These are phyloP conservation scores for Tetradesmus lagerheimii DNA, from an alignment of 139 green algal genomes.

Conservation along the genomic window DNA sequence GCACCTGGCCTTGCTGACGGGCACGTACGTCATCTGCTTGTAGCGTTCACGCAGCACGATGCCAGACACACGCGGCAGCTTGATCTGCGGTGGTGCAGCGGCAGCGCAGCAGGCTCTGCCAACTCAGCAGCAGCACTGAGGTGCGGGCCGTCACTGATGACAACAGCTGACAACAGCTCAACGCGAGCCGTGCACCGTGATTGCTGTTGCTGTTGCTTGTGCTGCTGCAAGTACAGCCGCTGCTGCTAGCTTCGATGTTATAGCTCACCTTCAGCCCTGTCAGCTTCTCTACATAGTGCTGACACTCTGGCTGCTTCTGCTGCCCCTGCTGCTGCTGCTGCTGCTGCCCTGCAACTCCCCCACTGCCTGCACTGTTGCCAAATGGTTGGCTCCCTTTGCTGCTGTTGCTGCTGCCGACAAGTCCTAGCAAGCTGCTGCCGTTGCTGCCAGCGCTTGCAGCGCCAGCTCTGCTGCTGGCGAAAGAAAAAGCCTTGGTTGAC, in stretches of 20 bases:
- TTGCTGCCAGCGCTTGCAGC: neutral
- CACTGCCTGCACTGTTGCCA: neutral
- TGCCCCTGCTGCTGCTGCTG: neutral
- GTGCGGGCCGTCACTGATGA: too few species aligned
- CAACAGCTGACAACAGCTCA: neutral
- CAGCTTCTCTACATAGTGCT: slow-evolving; percentile 43
- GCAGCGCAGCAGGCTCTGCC: neutral
- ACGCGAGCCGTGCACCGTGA: neutral
- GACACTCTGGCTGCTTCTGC: slow-evolving; percentile 18
- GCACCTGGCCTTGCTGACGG: slow-evolving; percentile 22
- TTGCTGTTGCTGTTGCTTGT: neutral
- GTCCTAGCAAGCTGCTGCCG: neutral
- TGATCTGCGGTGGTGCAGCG: slow-evolving; percentile 30
- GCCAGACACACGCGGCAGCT: slow-evolving; percentile 39
- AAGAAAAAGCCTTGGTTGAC: neutral
- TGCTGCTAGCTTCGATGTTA: too few species aligned
- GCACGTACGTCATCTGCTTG: slow-evolving; percentile 17
- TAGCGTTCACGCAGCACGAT: slow-evolving; percentile 30
- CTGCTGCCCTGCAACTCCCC: neutral
- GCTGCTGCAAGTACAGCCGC: too few species aligned
- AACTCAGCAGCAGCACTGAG: neutral
- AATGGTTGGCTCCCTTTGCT: neutral
- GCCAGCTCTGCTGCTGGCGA: neutral
- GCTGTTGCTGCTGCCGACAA: neutral
- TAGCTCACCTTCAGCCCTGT: slow-evolving; percentile 25